These are phyloP conservation scores for Pyrenophora seminiperda DNA, from an alignment of 2,329 filamentous ascomycete species.

Conservation along the genomic window DNA sequence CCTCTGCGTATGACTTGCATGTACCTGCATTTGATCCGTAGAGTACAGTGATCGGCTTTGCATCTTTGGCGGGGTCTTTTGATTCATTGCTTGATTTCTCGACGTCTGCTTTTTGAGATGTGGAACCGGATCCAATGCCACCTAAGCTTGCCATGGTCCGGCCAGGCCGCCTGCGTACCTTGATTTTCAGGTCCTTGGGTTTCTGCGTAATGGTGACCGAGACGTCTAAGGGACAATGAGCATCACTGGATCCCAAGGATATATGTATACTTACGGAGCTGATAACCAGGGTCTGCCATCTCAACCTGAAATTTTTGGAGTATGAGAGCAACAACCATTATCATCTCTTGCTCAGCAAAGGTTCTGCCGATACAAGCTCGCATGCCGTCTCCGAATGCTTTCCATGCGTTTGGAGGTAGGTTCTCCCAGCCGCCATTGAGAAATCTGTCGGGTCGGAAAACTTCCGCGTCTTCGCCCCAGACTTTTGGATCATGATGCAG, in stretches of 20 bases:
- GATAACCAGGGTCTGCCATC: constrained; percentile 65
- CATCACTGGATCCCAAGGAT: background rate
- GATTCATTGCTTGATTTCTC: background rate
- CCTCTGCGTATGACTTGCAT: constrained; percentile 71
- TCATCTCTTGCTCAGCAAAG: constrained; percentile 74
- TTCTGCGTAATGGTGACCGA: constrained; percentile 11
- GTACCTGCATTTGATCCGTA: constrained; percentile 79
- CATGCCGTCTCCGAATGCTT: constrained; percentile 73
- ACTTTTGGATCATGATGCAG: constrained; percentile 11
- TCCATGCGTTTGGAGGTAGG: constrained; percentile 14
- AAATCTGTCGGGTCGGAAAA: constrained; percentile 13
- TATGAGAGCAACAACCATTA: constrained; percentile 45
- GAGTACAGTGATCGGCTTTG: constrained; percentile 65
- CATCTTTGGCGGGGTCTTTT: constrained; percentile 2
- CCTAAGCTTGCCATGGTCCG: constrained; percentile 10
- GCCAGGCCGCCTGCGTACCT: constrained; percentile 10
- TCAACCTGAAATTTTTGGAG: constrained; percentile 74
- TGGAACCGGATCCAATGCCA: background rate
- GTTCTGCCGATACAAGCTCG: constrained; percentile 73
- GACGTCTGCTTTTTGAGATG: background rate
- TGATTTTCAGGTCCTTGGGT: constrained; percentile 12
- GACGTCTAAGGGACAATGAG: constrained; percentile 2
- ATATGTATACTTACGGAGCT: constrained; percentile 43
- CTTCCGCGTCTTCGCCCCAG: constrained; percentile 11
- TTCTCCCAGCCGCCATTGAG: constrained; percentile 12